These are phyloP conservation scores for Curvularia sp. DNA, from an alignment of 2,329 filamentous ascomycete genomes.

Conservation along the genomic window DNA sequence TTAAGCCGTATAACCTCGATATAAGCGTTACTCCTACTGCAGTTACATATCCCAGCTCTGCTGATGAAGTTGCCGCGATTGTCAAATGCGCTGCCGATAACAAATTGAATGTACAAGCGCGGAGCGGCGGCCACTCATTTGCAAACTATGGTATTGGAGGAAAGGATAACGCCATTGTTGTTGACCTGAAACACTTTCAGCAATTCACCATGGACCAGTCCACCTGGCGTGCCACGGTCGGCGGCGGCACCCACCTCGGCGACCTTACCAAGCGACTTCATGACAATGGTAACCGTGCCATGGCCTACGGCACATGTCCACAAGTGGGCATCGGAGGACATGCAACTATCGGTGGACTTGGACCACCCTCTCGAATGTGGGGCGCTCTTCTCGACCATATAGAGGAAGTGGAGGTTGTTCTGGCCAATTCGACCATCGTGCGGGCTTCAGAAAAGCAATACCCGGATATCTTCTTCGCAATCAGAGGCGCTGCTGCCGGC, in stretches of 20 bases:
- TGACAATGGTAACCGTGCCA: conserved; percentile 49
- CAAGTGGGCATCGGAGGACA: conserved; percentile 49
- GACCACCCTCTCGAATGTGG: conserved; percentile 44
- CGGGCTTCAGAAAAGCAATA: conserved; percentile 48
- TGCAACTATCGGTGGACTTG: conserved; percentile 48
- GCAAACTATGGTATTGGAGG: conserved; percentile 59
- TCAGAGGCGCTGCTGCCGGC: conserved; percentile 53
- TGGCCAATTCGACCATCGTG: conserved; percentile 50
- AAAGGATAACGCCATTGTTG: conserved; percentile 55
- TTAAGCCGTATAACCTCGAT: conserved; percentile 50
- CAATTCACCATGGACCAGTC: conserved; percentile 54
- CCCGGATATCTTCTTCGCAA: conserved; percentile 52
- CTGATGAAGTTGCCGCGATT: conserved; percentile 62
- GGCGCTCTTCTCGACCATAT: conserved; percentile 46
- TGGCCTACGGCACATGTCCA: conserved; percentile 57
- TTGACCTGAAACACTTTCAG: conserved; percentile 60
- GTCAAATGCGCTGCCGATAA: conserved; percentile 64
- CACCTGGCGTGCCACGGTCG: conserved; percentile 56
- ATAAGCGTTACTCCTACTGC: conserved; percentile 57
- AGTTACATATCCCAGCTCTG: conserved; percentile 62
- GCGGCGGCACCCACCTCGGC: conserved; percentile 59
- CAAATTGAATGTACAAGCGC: conserved; percentile 65
- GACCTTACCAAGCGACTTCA: conserved; percentile 47
- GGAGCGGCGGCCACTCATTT: conserved; percentile 70
- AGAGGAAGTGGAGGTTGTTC: conserved; percentile 48